Percentiles rank a stretch among this genome's conserved stretches.
phyloP scores from a whole-genome alignment of 192 early-diverging fungal species.

The Haplosporangium gracile region DNA sequence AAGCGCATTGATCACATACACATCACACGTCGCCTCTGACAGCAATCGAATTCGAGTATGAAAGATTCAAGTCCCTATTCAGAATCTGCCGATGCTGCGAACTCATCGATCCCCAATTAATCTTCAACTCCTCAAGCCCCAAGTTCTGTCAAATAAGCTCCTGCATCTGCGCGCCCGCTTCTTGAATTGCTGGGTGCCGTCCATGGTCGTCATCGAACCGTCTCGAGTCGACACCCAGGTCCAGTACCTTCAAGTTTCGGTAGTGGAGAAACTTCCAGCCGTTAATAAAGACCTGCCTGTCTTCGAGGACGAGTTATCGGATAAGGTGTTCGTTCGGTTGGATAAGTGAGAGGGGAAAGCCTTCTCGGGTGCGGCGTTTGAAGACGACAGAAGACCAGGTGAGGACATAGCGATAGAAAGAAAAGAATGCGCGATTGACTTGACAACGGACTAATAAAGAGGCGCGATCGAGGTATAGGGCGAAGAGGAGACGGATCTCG shows the following conservation, averaged over 20 bases:
- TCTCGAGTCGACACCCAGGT: not conserved
- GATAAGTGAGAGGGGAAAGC: not conserved
- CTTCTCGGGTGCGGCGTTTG: not conserved
- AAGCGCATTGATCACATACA: not conserved
- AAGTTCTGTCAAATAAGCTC: not conserved
- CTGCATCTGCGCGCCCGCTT: not conserved
- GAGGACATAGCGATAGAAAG: not conserved
- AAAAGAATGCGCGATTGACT: not conserved
- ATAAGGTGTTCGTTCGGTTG: not conserved
- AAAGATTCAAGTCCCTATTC: not conserved
- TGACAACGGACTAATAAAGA: not conserved
- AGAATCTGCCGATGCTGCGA: not conserved
- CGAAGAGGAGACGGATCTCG: not conserved
- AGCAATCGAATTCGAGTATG: not conserved
- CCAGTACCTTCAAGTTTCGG: not conserved
- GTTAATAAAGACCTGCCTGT: not conserved
- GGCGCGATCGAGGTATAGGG: not conserved
- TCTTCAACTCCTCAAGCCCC: not conserved
- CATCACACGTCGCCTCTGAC: not conserved
- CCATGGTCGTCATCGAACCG: not conserved
- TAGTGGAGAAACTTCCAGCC: not conserved
- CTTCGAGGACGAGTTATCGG: not conserved
- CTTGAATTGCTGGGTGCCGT: not conserved
- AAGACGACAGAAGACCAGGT: not conserved
- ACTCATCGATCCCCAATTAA: not conserved